A percentile compares a stretch with the other conserved stretches of the same genome.
Conservation (phyloP, 441 rosid genomes). For the Hura crepitans region DNA sequence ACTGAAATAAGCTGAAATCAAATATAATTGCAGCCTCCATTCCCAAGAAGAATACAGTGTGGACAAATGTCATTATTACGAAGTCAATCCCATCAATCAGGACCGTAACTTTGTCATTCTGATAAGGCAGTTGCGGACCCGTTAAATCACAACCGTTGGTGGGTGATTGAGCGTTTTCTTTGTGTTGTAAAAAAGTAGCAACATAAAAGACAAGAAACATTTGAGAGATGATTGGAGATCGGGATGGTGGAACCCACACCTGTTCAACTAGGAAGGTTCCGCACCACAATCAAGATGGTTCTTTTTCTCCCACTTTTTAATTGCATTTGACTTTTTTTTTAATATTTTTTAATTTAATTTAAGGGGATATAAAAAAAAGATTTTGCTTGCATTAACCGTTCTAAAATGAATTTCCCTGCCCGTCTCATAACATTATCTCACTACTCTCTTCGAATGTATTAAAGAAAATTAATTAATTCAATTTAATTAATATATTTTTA, state of each 20-base stretch:
- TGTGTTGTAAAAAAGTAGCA: not conserved
- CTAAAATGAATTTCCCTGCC: too few species aligned
- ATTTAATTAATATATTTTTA: too few species aligned
- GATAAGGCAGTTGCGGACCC: not conserved
- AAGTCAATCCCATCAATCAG: conserved; percentile 30
- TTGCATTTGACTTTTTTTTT: not conserved
- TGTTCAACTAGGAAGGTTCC: conserved; percentile 19
- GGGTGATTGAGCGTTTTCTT: not conserved
- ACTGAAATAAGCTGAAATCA: not conserved
- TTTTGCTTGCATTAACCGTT: too few species aligned
- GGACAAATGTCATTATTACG: conserved; percentile 5
- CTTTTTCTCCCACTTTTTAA: not conserved
- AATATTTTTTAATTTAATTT: not conserved
- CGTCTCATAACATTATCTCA: too few species aligned
- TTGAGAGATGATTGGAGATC: conserved; percentile 1
- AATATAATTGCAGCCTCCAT: conserved; percentile 24
- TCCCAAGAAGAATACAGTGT: conserved; percentile 10
- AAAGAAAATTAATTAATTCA: too few species aligned
- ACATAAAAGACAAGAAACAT: not conserved
- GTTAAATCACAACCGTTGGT: conserved; percentile 20
- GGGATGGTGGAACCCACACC: conserved; percentile 20
- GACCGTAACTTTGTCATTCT: conserved; percentile 16
- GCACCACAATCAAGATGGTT: not conserved
- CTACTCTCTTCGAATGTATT: too few species aligned
- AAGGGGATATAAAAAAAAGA: too few species aligned